Conservation (phyloP, 495 filamentous ascomycete species). For the Hyaloscypha variabilis region DNA sequence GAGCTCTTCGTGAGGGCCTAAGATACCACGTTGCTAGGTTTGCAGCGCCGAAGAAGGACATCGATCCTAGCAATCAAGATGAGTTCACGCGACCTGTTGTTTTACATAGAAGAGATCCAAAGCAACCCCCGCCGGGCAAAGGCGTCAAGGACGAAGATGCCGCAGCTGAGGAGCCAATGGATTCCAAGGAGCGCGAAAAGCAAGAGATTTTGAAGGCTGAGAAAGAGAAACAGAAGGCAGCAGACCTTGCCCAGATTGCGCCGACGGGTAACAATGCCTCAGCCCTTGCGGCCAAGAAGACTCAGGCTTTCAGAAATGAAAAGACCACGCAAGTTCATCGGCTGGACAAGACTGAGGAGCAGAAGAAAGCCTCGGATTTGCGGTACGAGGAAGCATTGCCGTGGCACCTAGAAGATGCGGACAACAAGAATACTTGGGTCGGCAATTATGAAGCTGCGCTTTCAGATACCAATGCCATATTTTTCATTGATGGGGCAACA, state of each 20-base stretch:
- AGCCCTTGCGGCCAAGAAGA: conserved; percentile 52
- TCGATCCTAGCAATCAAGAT: conserved; percentile 75
- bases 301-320: conserved; percentile 70
- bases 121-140: conserved; percentile 60
- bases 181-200: conserved; percentile 68
- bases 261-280: conserved; percentile 57
- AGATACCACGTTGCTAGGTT: conserved; percentile 87
- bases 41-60: conserved; percentile 48
- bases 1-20: conserved; percentile 74
- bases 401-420: conserved; percentile 96
- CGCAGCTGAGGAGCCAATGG: conserved; percentile 41
- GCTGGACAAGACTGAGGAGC: conserved; percentile 67
- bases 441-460: conserved; percentile 86
- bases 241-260: conserved; percentile 86
- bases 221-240: conserved; percentile 78
- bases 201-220: conserved; percentile 72
- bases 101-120: conserved; percentile 87
- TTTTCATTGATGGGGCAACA: conserved; percentile 64
- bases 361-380: conserved; percentile 75
- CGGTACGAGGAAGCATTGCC: conserved; percentile 94
- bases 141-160: conserved; percentile 55
- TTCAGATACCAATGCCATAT: conserved; percentile 73
- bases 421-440: conserved; percentile 90
- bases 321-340: conserved; percentile 64
- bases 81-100: conserved; percentile 88